phyloP scores from a whole-genome alignment of 768 basidiomycete genomes.

The Glaciozyma antarctica region DNA sequence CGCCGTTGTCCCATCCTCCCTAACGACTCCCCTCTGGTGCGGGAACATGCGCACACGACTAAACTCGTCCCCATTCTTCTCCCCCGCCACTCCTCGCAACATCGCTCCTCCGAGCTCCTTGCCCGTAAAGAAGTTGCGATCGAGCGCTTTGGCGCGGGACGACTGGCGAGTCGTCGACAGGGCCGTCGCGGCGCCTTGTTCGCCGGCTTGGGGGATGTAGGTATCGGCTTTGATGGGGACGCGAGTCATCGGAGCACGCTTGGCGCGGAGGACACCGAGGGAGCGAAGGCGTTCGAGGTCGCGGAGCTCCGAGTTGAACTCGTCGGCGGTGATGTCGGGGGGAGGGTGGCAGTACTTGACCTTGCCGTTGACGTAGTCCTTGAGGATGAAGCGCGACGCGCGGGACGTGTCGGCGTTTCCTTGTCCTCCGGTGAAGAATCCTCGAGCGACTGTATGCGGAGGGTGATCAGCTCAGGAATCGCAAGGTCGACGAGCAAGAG shows the following conservation, averaged over 20 bases:
- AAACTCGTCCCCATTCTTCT: conserved; percentile 50
- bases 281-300: conserved; percentile 50
- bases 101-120: conserved; percentile 54
- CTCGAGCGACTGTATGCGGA: conserved; percentile 63
- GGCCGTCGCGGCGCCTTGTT: conserved; percentile 19
- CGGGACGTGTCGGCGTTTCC: conserved; percentile 96
- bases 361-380: conserved; percentile 94
- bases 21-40: conserved; percentile 47
- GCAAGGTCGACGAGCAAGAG: neutral
- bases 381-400: conserved; percentile 80
- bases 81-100: conserved; percentile 46
- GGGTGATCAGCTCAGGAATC: conserved; percentile 8
- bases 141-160: conserved; percentile 60
- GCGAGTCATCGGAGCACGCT: conserved; percentile 75
- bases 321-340: conserved; percentile 49
- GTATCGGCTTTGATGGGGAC: conserved; percentile 78
- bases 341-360: conserved; percentile 88
- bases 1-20: conserved; percentile 30
- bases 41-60: conserved; percentile 59
- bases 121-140: conserved; percentile 67
- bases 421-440: conserved; percentile 84
- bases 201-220: conserved; percentile 48
- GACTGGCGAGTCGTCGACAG: conserved; percentile 35
- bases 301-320: conserved; percentile 67
- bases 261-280: conserved; percentile 57